Evolutionary conservation across 352 stramenopile genomes (phyloP), one percentile per base, ranked within the genome.

Genomic region (Hyaloperonospora brassicae): DNA sequence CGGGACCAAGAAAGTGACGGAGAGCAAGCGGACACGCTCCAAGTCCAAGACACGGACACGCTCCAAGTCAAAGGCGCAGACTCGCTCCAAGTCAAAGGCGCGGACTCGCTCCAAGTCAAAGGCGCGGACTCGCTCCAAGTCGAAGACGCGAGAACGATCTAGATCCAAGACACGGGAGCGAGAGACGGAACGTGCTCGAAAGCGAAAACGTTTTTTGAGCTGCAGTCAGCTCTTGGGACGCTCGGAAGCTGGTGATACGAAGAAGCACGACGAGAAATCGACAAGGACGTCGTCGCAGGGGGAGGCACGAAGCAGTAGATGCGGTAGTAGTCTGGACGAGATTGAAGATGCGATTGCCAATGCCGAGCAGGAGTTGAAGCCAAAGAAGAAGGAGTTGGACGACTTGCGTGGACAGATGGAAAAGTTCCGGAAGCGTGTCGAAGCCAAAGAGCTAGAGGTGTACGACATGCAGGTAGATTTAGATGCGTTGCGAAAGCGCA

Each of bases 381-480:
- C 69, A 17, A 78, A 72, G 41, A 74, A 79, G 46, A 60, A 68
- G 23, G 71, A 87, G 42, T 42, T 89, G 0, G 51, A 66, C 10
- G 47, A 62, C 14, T 36, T 91, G 10, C 59, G 70, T 5, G 55
- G 69, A 1, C 45, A 86, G 25, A 30, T 80, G 35, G 27, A 25
- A n/a, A 60, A 66, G 45, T 27, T 85, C 5, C 34, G 70, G 44
- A 59, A 66, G 47, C 74, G 59, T 3, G 47, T 87, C 1, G 64
- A 88, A 5, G 50, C 46, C 6, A 84, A 86, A 52, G 71, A 72
- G 45, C 71, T 89, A 49, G 69, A 88, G 49, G 64, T 91, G 14
- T 71, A 75, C 62, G 76, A 89, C 36, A 58, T 88, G 42, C 59
- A 87, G 55, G 69, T 89, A 6, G 64, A 77, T 30, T 44, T 91